Conservation (phyloP, 192 early-diverging fungal genomes). For the Backusella westeae region DNA sequence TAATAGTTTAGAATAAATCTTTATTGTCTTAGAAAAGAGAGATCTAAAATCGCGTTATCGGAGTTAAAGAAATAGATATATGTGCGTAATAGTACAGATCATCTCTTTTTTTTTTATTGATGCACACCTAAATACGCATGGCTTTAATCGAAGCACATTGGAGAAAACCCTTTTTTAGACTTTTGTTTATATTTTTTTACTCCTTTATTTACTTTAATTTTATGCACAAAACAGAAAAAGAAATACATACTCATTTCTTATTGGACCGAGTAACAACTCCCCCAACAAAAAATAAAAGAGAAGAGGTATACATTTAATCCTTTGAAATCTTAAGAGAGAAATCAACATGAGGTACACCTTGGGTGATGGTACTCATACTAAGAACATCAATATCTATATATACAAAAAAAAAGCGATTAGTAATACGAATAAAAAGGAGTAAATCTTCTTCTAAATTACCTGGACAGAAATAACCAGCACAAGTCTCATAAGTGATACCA, state of each 20-base stretch:
- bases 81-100: neutral
- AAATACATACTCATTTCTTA: neutral
- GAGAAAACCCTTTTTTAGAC: neutral
- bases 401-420: neutral
- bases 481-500: constrained; percentile 90
- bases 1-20: too few species aligned
- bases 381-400: constrained; percentile 69
- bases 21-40: neutral
- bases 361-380: constrained; percentile 89
- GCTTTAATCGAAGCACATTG: neutral
- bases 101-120: neutral
- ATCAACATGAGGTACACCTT: constrained; percentile 94
- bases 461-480: constrained; percentile 72
- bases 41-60: neutral
- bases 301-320: neutral
- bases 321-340: constrained; percentile 89
- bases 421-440: neutral
- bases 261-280: neutral
- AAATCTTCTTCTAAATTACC: constrained; percentile 45
- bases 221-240: neutral
- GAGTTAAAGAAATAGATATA: neutral
- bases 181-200: neutral
- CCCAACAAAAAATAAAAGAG: too few species aligned
- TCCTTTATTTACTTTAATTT: neutral
- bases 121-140: neutral